Evolutionary conservation across 192 early-diverging fungal genomes (phyloP), one percentile per base, ranked within the genome.

Genomic region (Mortierella antarctica): DNA sequence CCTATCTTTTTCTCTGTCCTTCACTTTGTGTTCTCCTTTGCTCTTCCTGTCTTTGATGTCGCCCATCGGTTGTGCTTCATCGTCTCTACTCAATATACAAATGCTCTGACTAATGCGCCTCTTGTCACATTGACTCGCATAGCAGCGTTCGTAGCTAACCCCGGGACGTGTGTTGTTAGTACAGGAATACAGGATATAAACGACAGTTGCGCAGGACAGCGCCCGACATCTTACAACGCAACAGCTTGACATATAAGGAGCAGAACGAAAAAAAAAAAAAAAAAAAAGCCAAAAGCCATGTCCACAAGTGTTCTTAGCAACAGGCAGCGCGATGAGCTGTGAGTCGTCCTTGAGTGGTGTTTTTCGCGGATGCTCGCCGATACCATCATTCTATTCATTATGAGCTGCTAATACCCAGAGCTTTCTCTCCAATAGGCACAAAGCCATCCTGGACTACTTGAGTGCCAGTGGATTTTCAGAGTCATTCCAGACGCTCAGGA

Each of bases 371-470:
- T 7, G 44, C 44, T 47, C 41, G 18, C 17, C 42, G 31, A 31
- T 3, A 31, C 31, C 31, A 31, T 3, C 31, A 31, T 3, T 3
- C 15, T 50, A 46, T 41, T 48, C 47, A 1, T 9, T 23, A 12
- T 52, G 1, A 51, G 9, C 48, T 50, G 9, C 48, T 50, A 47
- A 20, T 18, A 23, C 8, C 31, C 11, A 52, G 6, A 14, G 17
- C 12, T 5, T 7, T 15, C 21, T 31, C 7, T 52, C 41, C 6
- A 20, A 47, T 56, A 92, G 91, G 41, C 92, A 90, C 60, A 90
- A 91, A 74, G 90, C 95, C 39, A 91, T 98, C 41, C 80, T 98
- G 14, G 97, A 98, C 84, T 98, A 96, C 83, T 87, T 98, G 64
- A 90, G 89, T 63, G 86, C 92, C 17, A 89, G 87, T 46, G 95